A percentile compares a stretch with the other conserved stretches of the same genome.
Conservation (phyloP, 805 yeast species). For the Metschnikowia similis region DNA sequence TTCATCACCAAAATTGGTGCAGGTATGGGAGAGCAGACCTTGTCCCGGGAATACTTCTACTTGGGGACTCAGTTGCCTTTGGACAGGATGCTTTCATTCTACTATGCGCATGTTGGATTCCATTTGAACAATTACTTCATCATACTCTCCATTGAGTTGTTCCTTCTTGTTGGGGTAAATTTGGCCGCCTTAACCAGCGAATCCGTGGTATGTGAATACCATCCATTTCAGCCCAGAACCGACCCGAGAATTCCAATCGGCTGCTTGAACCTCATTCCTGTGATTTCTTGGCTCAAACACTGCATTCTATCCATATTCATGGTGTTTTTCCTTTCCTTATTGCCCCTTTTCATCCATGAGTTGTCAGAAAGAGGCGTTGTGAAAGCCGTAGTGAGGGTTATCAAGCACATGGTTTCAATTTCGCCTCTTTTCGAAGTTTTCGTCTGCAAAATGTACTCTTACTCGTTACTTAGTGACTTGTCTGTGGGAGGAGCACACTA, state of each 20-base stretch:
- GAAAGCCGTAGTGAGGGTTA: slow-evolving; percentile 67
- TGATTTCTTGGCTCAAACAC: slow-evolving; percentile 78
- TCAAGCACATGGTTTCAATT: slow-evolving; percentile 62
- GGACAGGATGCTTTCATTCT: slow-evolving; percentile 77
- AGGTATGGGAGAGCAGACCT: slow-evolving; percentile 90
- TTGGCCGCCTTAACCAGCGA: slow-evolving; percentile 72
- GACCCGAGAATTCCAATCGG: slow-evolving; percentile 64
- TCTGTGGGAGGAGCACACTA: slow-evolving; percentile 84
- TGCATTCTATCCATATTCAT: slow-evolving; percentile 76
- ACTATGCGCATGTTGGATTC: slow-evolving; percentile 85
- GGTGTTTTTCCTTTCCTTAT: slow-evolving; percentile 74
- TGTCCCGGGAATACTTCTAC: slow-evolving; percentile 79
- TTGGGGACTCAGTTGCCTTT: slow-evolving; percentile 76
- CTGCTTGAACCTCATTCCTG: slow-evolving; percentile 71
- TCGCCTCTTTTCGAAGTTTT: slow-evolving; percentile 83
- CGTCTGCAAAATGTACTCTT: slow-evolving; percentile 74
- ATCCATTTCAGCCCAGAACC: slow-evolving; percentile 61
- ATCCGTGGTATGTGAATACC: slow-evolving; percentile 62
- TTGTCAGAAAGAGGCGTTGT: slow-evolving; percentile 77
- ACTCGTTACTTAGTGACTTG: slow-evolving; percentile 66
- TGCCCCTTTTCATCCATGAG: slow-evolving; percentile 77
- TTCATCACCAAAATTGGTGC: slow-evolving; percentile 88
- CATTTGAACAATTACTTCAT: slow-evolving; percentile 78
- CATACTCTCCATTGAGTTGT: slow-evolving; percentile 68
- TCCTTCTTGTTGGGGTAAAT: slow-evolving; percentile 66